Evolutionary conservation across 495 filamentous ascomycete genomes (phyloP).

Genomic region (Aspergillus coremiiformis): DNA sequence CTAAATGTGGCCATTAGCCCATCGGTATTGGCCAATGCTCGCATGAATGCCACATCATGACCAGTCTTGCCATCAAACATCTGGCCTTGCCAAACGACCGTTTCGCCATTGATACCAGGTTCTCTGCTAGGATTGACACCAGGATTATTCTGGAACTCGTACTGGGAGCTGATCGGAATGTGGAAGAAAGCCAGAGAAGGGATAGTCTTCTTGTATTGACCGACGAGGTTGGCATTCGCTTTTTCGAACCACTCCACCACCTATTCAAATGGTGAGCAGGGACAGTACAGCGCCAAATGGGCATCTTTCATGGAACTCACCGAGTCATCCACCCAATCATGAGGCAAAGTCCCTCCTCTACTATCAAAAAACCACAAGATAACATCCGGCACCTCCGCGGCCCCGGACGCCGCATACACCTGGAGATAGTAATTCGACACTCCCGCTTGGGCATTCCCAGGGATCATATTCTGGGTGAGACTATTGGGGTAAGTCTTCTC

Average conservation of each 20-base stretch:
- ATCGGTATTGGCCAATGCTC: slow-evolving; percentile 46
- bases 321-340: slow-evolving; percentile 31
- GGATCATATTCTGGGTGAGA: slow-evolving; percentile 46
- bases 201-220: slow-evolving; percentile 35
- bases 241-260: slow-evolving; percentile 56
- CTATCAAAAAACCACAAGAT: slow-evolving; percentile 75
- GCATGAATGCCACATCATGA: slow-evolving; percentile 60
- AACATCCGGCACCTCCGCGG: slow-evolving; percentile 32
- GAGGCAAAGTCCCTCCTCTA: slow-evolving; percentile 45
- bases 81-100: neutral
- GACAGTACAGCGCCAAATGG: neutral
- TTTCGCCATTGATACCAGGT: slow-evolving; percentile 57
- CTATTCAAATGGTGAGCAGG: slow-evolving; percentile 1
- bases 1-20: slow-evolving; percentile 57
- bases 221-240: slow-evolving; percentile 37
- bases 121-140: slow-evolving; percentile 33
- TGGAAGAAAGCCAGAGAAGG: slow-evolving; percentile 68
- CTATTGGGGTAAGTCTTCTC: slow-evolving; percentile 48
- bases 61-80: slow-evolving; percentile 10
- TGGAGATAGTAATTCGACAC: slow-evolving; percentile 64
- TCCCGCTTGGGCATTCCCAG: slow-evolving; percentile 31
- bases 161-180: slow-evolving; percentile 56
- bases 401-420: slow-evolving; percentile 28
- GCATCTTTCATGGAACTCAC: slow-evolving; percentile 1
- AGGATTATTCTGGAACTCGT: slow-evolving; percentile 43